Evolutionary conservation across 768 basidiomycete genomes (phyloP).

Genomic region (Inosperma sp.): DNA sequence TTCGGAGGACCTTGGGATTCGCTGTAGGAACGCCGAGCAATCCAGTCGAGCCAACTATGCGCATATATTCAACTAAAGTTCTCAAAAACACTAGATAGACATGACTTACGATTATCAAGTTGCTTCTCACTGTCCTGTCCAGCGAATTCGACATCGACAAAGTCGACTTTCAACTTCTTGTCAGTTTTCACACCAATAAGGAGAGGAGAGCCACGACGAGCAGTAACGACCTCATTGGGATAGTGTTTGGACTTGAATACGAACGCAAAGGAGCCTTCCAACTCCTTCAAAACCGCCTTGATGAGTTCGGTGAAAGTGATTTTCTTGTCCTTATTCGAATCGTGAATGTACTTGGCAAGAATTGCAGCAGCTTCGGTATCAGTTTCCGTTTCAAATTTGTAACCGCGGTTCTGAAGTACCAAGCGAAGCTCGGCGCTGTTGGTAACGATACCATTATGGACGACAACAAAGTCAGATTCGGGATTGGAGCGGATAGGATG

Average conservation of each 20-base stretch:
- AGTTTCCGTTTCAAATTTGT: slow-evolving; percentile 90
- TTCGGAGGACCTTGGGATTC: slow-evolving; percentile 79
- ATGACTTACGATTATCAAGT: slow-evolving; percentile 38
- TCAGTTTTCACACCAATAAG: slow-evolving; percentile 99
- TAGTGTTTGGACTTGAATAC: slow-evolving; percentile 97
- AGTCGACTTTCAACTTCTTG: slow-evolving; percentile 99
- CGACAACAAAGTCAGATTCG: slow-evolving; percentile 79
- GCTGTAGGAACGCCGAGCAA: slow-evolving; percentile 63
- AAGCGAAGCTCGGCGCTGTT: slow-evolving; percentile 84
- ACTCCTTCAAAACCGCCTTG: slow-evolving; percentile 94
- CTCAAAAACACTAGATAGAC: not conserved
- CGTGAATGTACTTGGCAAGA: slow-evolving; percentile 93
- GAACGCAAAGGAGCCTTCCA: slow-evolving; percentile 98
- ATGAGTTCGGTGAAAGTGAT: slow-evolving; percentile 86
- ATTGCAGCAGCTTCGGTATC: slow-evolving; percentile 98
- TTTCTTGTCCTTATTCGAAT: slow-evolving; percentile 82
- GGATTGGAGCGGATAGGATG: slow-evolving; percentile 89
- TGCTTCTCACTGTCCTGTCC: slow-evolving; percentile 54
- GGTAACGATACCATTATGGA: slow-evolving; percentile 99
- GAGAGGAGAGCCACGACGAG: slow-evolving; percentile 94
- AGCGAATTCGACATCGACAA: slow-evolving; percentile 96
- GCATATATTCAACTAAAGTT: slow-evolving; percentile 15
- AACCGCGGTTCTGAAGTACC: slow-evolving; percentile 94
- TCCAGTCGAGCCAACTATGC: slow-evolving; percentile 36
- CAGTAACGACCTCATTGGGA: slow-evolving; percentile 93